phyloP scores from a whole-genome alignment of 2,329 filamentous ascomycete genomes.

The Aureobasidium mangrovei region DNA sequence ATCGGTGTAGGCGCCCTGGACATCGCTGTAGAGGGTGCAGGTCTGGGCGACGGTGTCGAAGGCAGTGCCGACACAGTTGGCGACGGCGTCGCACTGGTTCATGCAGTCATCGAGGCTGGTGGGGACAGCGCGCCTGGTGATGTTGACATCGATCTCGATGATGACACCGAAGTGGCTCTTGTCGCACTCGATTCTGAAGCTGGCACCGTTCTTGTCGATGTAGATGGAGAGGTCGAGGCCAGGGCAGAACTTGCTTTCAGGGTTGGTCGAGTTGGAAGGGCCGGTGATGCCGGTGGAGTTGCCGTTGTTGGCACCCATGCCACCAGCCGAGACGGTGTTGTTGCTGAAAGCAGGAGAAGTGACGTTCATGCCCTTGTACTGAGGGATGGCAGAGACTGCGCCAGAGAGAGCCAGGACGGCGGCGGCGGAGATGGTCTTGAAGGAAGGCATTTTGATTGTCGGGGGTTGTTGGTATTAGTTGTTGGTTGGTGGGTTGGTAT shows the following conservation, averaged over 20 bases:
- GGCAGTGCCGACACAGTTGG: constrained; percentile 37
- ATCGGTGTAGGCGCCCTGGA: constrained; percentile 1
- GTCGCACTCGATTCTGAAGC: constrained; percentile 11
- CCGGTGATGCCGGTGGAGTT: not conserved
- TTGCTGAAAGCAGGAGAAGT: not conserved
- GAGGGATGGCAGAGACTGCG: constrained; percentile 13
- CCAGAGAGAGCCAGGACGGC: constrained; percentile 10
- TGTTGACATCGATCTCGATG: constrained; percentile 4
- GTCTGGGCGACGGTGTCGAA: constrained; percentile 34
- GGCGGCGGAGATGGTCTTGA: constrained; percentile 10
- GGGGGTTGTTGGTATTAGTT: constrained; percentile 6
- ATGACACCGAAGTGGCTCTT: constrained; percentile 12
- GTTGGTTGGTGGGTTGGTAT: constrained; percentile 7
- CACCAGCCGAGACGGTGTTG: not conserved
- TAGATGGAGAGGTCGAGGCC: constrained; percentile 6
- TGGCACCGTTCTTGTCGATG: not conserved
- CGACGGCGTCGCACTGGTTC: constrained; percentile 5
- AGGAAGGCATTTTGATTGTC: constrained; percentile 14
- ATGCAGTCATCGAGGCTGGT: constrained; percentile 13
- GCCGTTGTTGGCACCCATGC: not conserved
- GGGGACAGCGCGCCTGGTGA: constrained; percentile 7
- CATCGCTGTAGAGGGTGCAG: constrained; percentile 14
- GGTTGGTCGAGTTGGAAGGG: not conserved
- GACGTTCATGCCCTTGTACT: not conserved
- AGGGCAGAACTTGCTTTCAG: constrained; percentile 14